These are phyloP conservation scores for Colletotrichum tofieldiae DNA, from an alignment of 2,329 filamentous ascomycete species.

Conservation along the genomic window DNA sequence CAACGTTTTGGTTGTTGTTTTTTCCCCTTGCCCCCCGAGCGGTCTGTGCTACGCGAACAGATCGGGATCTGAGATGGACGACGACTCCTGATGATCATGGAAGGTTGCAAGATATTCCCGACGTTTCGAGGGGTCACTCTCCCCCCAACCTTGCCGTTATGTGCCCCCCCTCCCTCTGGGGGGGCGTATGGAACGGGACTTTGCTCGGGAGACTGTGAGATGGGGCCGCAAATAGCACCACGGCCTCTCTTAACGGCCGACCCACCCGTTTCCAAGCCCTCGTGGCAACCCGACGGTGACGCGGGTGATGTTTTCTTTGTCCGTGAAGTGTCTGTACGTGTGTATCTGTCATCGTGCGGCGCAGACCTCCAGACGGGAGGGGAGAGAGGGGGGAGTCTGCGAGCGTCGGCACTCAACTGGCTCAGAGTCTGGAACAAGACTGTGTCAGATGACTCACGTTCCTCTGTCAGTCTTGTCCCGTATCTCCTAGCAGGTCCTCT, in stretches of 20 bases:
- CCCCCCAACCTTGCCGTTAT: constrained; percentile 15
- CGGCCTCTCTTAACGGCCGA: neutral
- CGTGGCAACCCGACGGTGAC: constrained; percentile 25
- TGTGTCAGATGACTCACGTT: constrained; percentile 35
- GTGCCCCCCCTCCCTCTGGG: neutral
- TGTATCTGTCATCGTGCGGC: neutral
- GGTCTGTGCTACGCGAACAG: constrained; percentile 27
- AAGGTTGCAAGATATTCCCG: constrained; percentile 5
- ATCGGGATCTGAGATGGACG: constrained; percentile 1
- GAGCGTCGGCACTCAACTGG: constrained; percentile 1
- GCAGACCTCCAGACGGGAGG: neutral
- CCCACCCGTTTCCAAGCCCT: constrained; percentile 27
- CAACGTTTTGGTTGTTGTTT: constrained; percentile 24
- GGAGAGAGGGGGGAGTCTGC: neutral
- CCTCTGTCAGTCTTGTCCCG: neutral
- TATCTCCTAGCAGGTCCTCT: neutral
- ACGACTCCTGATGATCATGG: constrained; percentile 28
- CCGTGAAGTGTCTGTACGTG: neutral
- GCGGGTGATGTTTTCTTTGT: neutral
- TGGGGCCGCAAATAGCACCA: constrained; percentile 13
- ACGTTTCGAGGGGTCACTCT: constrained; percentile 7
- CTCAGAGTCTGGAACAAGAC: constrained; percentile 24
- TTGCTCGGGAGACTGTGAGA: neutral
- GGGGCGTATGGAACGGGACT: no score
- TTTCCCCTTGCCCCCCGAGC: constrained; percentile 15